phyloP scores from a whole-genome alignment of 352 stramenopile species.

The Phytophthora litchii region DNA sequence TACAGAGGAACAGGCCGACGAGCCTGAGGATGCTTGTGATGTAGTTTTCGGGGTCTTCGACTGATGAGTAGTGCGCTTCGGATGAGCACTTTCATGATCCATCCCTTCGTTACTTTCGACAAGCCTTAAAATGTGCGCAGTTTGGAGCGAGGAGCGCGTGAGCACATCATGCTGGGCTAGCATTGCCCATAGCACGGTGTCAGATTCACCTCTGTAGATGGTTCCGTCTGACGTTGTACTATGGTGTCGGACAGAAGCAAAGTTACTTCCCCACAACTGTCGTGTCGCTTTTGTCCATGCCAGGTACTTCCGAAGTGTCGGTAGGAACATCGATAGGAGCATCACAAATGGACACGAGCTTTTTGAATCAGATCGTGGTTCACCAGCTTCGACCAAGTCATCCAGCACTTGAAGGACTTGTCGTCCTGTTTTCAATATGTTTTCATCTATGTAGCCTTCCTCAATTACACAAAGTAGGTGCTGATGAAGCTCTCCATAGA shows the following conservation, averaged over 20 bases:
- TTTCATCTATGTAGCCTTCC: slow-evolving; percentile 43
- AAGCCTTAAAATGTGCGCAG: slow-evolving; percentile 37
- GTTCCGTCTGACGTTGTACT: slow-evolving; percentile 14
- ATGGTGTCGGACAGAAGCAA: slow-evolving; percentile 15
- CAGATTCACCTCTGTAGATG: slow-evolving; percentile 9
- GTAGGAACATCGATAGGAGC: slow-evolving; percentile 62
- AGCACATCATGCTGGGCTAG: slow-evolving; percentile 56
- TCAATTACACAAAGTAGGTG: slow-evolving; percentile 8
- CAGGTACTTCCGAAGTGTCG: slow-evolving; percentile 63
- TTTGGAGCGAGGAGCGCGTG: slow-evolving; percentile 36
- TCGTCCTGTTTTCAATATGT: slow-evolving; percentile 31
- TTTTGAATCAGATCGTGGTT: slow-evolving; percentile 19
- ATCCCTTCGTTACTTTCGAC: slow-evolving; percentile 53
- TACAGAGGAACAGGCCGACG: slow-evolving; percentile 24
- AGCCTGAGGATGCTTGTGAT: slow-evolving; percentile 28
- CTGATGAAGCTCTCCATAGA: slow-evolving; percentile 57
- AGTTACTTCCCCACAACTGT: slow-evolving; percentile 36
- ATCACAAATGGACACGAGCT: slow-evolving; percentile 60
- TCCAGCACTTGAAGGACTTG: slow-evolving; percentile 37
- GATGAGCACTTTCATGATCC: slow-evolving; percentile 30
- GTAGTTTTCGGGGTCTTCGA: slow-evolving; percentile 7
- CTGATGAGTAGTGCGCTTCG: slow-evolving; percentile 1
- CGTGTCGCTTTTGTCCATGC: slow-evolving; percentile 49
- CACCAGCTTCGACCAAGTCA: slow-evolving; percentile 21
- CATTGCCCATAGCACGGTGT: slow-evolving; percentile 45